phyloP scores from a whole-genome alignment of 108 stramenopile species.

The Fragilariopsis cylindrus region DNA sequence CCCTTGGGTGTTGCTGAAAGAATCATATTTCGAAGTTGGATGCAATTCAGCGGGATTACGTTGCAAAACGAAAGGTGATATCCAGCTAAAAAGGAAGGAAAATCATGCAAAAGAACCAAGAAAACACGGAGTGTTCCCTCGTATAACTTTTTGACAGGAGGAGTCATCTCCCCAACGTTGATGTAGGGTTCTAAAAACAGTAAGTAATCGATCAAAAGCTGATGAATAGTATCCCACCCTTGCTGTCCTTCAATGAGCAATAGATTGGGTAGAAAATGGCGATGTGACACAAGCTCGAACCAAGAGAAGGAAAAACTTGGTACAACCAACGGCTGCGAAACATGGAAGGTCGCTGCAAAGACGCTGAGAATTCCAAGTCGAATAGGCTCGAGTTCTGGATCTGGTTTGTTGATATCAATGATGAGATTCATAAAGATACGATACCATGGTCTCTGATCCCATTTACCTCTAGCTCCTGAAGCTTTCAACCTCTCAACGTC shows the following conservation, averaged over 20 bases:
- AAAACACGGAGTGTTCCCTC: slow-evolving; percentile 96
- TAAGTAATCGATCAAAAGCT: slow-evolving; percentile 94
- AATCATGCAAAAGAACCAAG: slow-evolving; percentile 97
- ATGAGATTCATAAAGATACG: slow-evolving; percentile 92
- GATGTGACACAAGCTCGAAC: slow-evolving; percentile 97
- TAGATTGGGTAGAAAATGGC: slow-evolving; percentile 94
- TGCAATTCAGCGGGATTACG: slow-evolving; percentile 95
- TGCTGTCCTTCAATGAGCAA: slow-evolving; percentile 86
- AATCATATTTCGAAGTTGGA: slow-evolving; percentile 97
- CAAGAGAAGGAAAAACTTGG: slow-evolving; percentile 98
- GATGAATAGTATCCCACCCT: slow-evolving; percentile 94
- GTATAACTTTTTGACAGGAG: slow-evolving; percentile 91
- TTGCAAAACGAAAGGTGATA: slow-evolving; percentile 98
- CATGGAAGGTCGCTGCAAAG: slow-evolving; percentile 92
- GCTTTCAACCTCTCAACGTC: slow-evolving; percentile 53
- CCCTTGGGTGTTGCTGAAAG: slow-evolving; percentile 97
- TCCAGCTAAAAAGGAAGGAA: slow-evolving; percentile 94
- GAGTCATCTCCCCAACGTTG: slow-evolving; percentile 76
- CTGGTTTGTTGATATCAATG: slow-evolving; percentile 90
- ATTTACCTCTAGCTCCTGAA: slow-evolving; percentile 17
- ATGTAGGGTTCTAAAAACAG: slow-evolving; percentile 94
- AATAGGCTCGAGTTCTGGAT: slow-evolving; percentile 73
- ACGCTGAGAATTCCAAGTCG: slow-evolving; percentile 79
- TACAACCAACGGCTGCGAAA: slow-evolving; percentile 91
- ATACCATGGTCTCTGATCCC: slow-evolving; percentile 99